These are phyloP conservation scores for Ormosia emarginata DNA, from an alignment of 306 rosid genomes.

Conservation along the genomic window DNA sequence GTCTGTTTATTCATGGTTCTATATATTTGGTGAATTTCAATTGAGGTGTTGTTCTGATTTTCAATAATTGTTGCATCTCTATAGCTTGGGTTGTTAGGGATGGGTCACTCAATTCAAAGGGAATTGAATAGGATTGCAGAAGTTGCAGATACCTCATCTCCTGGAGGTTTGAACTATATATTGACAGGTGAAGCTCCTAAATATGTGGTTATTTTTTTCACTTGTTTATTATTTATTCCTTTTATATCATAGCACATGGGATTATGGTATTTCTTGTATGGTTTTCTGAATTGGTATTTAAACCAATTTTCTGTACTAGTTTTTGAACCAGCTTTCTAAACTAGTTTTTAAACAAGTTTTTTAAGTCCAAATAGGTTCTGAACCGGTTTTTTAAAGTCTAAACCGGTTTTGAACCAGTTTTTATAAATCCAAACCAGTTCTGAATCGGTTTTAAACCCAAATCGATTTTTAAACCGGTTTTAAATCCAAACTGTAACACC, in stretches of 20 bases:
- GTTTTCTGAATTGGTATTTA: no score
- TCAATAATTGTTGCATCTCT: background rate
- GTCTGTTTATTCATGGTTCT: background rate
- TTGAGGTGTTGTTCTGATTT: conserved; percentile 2
- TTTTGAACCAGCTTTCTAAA: no score
- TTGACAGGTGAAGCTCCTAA: conserved; percentile 72
- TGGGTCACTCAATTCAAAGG: conserved; percentile 78
- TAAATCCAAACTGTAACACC: no score
- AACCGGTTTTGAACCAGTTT: no score
- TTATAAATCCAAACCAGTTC: no score
- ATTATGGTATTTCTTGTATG: background rate
- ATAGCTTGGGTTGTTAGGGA: conserved; percentile 91
- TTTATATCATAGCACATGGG: background rate
- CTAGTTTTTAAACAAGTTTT: no score
- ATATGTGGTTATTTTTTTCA: background rate
- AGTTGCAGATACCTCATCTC: conserved; percentile 83
- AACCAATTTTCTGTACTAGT: no score
- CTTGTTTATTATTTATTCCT: background rate
- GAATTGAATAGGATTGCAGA: conserved; percentile 90
- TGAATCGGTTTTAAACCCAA: no score
- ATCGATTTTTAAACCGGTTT: no score
- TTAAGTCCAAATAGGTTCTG: no score
- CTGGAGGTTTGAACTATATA: conserved; percentile 78
- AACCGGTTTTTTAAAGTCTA: no score
- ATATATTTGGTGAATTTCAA: conserved; percentile 10